A percentile compares a stretch with the other conserved stretches of the same genome.
Evolutionary conservation across 495 filamentous ascomycete species (phyloP).

Genomic region (Penicillium fimorum): DNA sequence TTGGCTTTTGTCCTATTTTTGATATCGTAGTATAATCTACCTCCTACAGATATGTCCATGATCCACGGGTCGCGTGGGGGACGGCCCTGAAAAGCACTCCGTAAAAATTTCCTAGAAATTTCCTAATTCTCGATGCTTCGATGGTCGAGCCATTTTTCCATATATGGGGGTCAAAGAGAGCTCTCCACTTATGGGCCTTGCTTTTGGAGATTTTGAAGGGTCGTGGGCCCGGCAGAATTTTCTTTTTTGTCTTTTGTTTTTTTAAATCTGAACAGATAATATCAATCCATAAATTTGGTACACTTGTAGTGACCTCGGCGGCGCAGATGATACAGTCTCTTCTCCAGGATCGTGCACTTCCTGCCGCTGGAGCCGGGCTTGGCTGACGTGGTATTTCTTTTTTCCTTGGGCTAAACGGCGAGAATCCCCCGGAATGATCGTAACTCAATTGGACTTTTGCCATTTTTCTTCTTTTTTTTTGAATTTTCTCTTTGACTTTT

Average conservation of each 20-base stretch:
- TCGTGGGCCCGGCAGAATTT: constrained; percentile 1
- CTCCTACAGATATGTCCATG: background rate
- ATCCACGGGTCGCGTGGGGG: constrained; percentile 11
- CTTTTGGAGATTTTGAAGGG: constrained; percentile 2
- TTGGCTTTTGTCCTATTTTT: background rate
- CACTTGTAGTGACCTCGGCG: constrained; percentile 3
- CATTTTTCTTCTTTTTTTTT: background rate
- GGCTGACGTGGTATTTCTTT: constrained; percentile 32
- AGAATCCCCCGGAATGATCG: constrained; percentile 41
- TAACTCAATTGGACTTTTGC: constrained; percentile 15
- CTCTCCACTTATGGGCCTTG: constrained; percentile 15
- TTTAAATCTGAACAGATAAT: background rate
- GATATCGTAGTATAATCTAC: background rate
- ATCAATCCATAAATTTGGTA: background rate
- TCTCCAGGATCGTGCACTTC: constrained; percentile 5
- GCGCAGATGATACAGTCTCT: background rate
- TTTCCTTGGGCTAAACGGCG: constrained; percentile 21
- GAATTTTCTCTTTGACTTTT: background rate
- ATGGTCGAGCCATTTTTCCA: constrained; percentile 16
- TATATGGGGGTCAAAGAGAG: constrained; percentile 3
- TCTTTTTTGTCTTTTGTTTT: constrained; percentile 1
- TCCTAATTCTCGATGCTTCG: constrained; percentile 18
- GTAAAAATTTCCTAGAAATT: background rate
- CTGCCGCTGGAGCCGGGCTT: constrained; percentile 14
- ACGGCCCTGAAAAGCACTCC: background rate